These are phyloP conservation scores for Hysterangium stoloniferum DNA, from an alignment of 768 basidiomycete species.

Conservation along the genomic window DNA sequence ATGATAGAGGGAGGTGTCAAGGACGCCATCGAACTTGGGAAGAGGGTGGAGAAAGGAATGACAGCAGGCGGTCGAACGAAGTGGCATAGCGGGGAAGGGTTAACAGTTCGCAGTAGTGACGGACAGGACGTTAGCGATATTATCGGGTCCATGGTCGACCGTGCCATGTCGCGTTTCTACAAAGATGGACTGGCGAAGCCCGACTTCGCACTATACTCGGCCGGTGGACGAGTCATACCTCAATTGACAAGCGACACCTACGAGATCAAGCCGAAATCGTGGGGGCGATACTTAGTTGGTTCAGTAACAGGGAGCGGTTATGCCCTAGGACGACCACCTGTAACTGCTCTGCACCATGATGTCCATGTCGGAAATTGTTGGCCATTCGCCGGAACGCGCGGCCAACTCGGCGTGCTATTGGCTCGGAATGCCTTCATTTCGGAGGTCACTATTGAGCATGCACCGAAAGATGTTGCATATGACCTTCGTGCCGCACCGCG, in stretches of 20 bases:
- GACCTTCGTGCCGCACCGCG: conserved; percentile 77
- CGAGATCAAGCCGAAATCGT: conserved; percentile 46
- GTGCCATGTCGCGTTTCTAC: conserved; percentile 53
- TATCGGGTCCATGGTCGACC: conserved; percentile 69
- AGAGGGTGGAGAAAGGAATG: conserved; percentile 33
- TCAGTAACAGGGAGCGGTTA: conserved; percentile 50
- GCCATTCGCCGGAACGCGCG: conserved; percentile 75
- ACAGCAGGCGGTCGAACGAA: conserved; percentile 19
- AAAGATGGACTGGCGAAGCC: conserved; percentile 77
- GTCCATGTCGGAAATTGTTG: conserved; percentile 82
- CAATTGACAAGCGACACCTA: conserved; percentile 76
- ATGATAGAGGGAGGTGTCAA: conserved; percentile 55
- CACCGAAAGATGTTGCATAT: conserved; percentile 71
- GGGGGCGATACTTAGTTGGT: conserved; percentile 42
- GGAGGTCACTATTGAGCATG: conserved; percentile 83
- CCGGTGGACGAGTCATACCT: conserved; percentile 75
- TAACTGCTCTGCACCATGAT: conserved; percentile 84
- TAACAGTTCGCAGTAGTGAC: conserved; percentile 65
- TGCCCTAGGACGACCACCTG: conserved; percentile 71
- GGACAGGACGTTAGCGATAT: conserved; percentile 67
- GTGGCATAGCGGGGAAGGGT: conserved; percentile 51
- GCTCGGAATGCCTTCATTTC: conserved; percentile 49
- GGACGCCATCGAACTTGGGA: conserved; percentile 65
- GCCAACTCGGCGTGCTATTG: conserved; percentile 79
- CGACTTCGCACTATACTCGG: conserved; percentile 81